Base-by-base conservation (phyloP, 345 rosid genomes). In the Lumnitzera racemosa region DNA sequence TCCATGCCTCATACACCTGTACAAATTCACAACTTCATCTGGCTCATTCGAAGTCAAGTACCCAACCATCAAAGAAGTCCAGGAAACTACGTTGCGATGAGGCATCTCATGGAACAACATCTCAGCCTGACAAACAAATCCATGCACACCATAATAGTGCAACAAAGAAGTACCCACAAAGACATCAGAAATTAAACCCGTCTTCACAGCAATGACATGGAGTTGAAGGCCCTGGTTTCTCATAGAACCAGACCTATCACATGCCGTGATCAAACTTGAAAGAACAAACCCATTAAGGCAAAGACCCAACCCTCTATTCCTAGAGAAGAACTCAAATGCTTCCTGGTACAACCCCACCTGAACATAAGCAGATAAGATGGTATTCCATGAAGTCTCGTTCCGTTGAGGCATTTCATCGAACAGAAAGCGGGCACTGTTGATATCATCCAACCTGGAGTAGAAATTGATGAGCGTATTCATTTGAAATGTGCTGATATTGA, bases 51-150 rank as follows among this genome's bases (percentile, higher is more conserved):
- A 66, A 68, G 82, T 83, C 61, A 72, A 61, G 72, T 78, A 83
- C 49, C 87, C 78, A 72, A 74, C 84, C 96, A 91, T 89, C 75
- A 91, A 59, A 25, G 98, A 87, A 70, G 96, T 91, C 96, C 96
- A 89, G 46, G 98, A 83, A 62, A 87, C 96, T 4, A 89, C 87
- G 65, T 89, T 91, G 64, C 76, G 78, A 52, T 77, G 63, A 0
- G 86, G 87, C 95, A 91, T 89, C 82, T 86, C 98, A 66, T 85
- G 81, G 60, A 91, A 91, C 51, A 91, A 67, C 71, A 61, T 89
- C 71, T 66, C 72, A 10, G 95, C 85, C 51, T 76, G 55, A 24
- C 67, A 51, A 72, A 76, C 76, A 52, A 74, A 62, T 8, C 83
- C 83, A 68, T 76, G 74, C 48, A 66, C 71, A 31, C 90, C 95